These are phyloP conservation scores for Candida arabinofermentans DNA, from an alignment of 805 yeast species.

Conservation along the genomic window DNA sequence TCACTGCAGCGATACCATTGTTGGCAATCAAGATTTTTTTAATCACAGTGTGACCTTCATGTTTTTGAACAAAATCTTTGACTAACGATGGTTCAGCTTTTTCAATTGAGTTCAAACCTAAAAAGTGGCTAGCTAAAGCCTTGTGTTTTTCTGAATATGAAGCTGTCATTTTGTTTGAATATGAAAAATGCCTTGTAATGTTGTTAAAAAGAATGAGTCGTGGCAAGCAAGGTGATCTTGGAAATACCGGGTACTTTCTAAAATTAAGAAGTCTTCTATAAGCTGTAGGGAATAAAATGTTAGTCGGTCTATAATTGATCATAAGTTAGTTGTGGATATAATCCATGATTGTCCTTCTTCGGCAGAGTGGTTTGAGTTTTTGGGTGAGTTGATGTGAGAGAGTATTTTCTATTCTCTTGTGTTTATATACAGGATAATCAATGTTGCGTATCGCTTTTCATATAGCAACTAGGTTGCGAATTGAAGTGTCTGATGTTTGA, in stretches of 20 bases:
- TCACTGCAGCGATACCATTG: slow-evolving; percentile 99
- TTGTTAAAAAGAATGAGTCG: background rate
- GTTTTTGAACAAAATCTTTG: slow-evolving; percentile 77
- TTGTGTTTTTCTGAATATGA: slow-evolving; percentile 21
- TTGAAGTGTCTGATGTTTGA: too few species aligned
- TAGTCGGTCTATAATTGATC: slow-evolving; percentile 3
- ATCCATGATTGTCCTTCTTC: background rate
- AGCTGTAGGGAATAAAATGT: slow-evolving; percentile 1
- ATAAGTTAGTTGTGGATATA: background rate
- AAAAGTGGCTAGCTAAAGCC: slow-evolving; percentile 65
- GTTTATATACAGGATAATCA: background rate
- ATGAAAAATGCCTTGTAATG: background rate
- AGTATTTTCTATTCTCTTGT: background rate
- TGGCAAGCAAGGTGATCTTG: too few species aligned
- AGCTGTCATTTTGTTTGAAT: slow-evolving; percentile 14
- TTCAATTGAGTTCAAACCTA: slow-evolving; percentile 76
- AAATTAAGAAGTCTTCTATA: slow-evolving; percentile 1
- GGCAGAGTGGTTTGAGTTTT: background rate
- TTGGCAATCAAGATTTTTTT: slow-evolving; percentile 88
- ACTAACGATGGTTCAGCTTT: slow-evolving; percentile 74
- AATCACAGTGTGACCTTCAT: slow-evolving; percentile 95
- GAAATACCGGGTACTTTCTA: background rate
- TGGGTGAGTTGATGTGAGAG: background rate
- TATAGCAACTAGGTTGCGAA: too few species aligned
- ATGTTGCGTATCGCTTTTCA: too few species aligned